Base-by-base conservation (phyloP, 306 rosid species). In the Pyrus pyrifolia region DNA sequence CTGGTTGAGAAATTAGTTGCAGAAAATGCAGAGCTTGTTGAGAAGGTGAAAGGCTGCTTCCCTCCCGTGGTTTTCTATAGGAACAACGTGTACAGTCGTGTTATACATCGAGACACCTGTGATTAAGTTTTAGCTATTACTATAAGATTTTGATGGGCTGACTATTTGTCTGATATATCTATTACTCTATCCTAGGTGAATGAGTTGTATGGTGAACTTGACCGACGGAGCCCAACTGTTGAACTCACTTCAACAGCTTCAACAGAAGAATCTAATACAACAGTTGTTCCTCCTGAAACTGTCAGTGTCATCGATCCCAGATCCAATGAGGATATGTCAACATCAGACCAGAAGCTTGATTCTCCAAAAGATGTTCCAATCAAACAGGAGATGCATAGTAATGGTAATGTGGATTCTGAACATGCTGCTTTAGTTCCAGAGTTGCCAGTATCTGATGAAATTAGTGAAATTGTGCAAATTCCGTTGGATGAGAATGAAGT, bases 11-110 rank as follows among this genome's bases (percentile, higher is more conserved):
- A 83, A 81, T 81, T 95, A 83, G 80, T 83, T 53, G 45, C 83
- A 11, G 98, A 95, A 85, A 95, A 95, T 80, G 92, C 91, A 1
- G 97, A 87, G 68, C 97, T 95, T 76, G 89, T 90, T 87, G 98
- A 91, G 85, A 95, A 95, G 96, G 98, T 95, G 75, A 78, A 67
- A 14, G 22, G 58, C 51, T 42, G 35, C 35, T 8, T 18, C 27
- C 35, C 17, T 44, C 38, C 17, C 14, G 3, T 40, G 19, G 68
- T 73, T 79, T 22, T 22, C 45, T 51, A 8, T 14, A 40, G 18
- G 55, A 70, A 49, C 19, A 70, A 33, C 25, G 30, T 23, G 38
- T 70, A 60, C 15, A 7, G 33, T 72, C 57, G 27, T 68, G 44
- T 72, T 58, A 46, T 75, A 44, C 31, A 9, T 17, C 15, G 78